Percentiles rank a stretch among this genome's conserved stretches.
phyloP scores from a whole-genome alignment of 768 basidiomycete genomes.

The Termitomyces sp. region DNA sequence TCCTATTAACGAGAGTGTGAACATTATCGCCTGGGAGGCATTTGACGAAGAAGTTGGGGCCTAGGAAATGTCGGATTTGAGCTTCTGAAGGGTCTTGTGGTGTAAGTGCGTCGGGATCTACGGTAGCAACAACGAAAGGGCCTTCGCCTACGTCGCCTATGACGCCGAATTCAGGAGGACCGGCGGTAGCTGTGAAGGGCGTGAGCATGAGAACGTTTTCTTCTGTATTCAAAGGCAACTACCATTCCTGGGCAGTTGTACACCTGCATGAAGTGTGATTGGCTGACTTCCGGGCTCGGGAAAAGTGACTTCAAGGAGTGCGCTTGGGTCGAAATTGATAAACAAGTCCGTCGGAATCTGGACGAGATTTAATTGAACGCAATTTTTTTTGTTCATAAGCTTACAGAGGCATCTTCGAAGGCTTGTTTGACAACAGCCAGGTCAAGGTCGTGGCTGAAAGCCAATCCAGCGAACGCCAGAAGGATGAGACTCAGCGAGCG shows the following conservation, averaged over 20 bases:
- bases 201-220: background rate
- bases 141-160: constrained; percentile 22
- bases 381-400: background rate
- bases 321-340: constrained; percentile 28
- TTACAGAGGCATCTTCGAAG: constrained; percentile 21
- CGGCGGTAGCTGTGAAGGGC: constrained; percentile 25
- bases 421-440: constrained; percentile 16
- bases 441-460: constrained; percentile 18
- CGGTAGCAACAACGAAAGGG: constrained; percentile 42
- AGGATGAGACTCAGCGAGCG: constrained; percentile 3
- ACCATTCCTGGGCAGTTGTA: constrained; percentile 30
- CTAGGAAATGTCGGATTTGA: constrained; percentile 45
- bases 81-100: constrained; percentile 35
- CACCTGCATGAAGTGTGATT: constrained; percentile 29
- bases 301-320: constrained; percentile 31
- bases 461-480: constrained; percentile 11
- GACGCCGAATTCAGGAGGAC: constrained; percentile 28
- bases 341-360: constrained; percentile 27
- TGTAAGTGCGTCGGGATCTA: constrained; percentile 48
- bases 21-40: background rate
- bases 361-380: background rate
- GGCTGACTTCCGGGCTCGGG: constrained; percentile 18
- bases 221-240: background rate
- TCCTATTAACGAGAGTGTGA: constrained; percentile 25
- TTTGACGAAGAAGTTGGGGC: constrained; percentile 28